Evolutionary conservation across 306 rosid genomes (phyloP).

Genomic region (Mucuna pruriens): DNA sequence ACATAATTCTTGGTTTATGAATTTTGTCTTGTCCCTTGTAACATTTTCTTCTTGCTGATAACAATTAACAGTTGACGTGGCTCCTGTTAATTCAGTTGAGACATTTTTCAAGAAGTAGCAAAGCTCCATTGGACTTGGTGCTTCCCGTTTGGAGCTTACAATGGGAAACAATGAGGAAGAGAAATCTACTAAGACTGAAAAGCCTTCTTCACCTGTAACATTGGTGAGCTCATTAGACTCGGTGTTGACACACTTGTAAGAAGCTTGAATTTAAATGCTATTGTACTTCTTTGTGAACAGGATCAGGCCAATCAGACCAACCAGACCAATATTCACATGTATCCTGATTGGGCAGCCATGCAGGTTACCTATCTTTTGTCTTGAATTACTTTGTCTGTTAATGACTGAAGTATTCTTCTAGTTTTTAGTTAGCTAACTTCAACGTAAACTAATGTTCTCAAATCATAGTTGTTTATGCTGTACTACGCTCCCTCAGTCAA

Average conservation of each 20-base stretch:
- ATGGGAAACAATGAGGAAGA: constrained; percentile 86
- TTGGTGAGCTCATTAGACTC: constrained; percentile 50
- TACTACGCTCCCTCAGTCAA: not conserved
- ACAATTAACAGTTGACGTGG: not conserved
- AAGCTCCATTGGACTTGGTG: not conserved
- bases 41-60: not conserved
- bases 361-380: constrained; percentile 60
- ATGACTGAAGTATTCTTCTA: constrained; percentile 11
- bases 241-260: not conserved
- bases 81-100: constrained; percentile 35
- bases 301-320: constrained; percentile 56
- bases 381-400: constrained; percentile 1
- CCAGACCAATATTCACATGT: constrained; percentile 67
- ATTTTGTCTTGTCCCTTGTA: not conserved
- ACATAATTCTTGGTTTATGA: not conserved
- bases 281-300: constrained; percentile 51
- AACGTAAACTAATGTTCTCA: not conserved
- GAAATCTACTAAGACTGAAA: constrained; percentile 66
- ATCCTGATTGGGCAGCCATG: constrained; percentile 97
- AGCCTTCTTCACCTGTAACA: constrained; percentile 61
- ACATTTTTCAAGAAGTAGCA: constrained; percentile 26
- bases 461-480: not conserved
- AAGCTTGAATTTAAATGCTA: not conserved
- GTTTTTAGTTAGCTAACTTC: constrained; percentile 26
- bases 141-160: constrained; percentile 28